phyloP scores from a whole-genome alignment of 305 asterid species.

The Petunia hybrid region DNA sequence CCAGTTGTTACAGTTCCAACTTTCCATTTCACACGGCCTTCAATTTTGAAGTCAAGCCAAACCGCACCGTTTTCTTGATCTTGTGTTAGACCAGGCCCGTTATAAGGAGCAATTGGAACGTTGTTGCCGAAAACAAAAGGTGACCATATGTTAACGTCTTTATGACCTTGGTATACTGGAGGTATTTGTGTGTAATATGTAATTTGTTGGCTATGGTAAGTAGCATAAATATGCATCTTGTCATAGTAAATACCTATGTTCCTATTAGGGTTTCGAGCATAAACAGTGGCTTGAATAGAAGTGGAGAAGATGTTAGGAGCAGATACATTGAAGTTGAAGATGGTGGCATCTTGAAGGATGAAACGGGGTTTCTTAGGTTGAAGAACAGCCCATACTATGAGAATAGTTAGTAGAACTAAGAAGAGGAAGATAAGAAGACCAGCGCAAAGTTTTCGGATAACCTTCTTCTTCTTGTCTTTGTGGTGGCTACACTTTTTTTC shows the following conservation, averaged over 20 bases:
- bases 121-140: slow-evolving; percentile 64
- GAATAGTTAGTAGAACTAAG: slow-evolving; percentile 56
- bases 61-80: slow-evolving; percentile 58
- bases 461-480: slow-evolving; percentile 39
- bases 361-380: slow-evolving; percentile 71
- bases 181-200: slow-evolving; percentile 63
- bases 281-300: slow-evolving; percentile 64
- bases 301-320: slow-evolving; percentile 72
- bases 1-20: slow-evolving; percentile 65
- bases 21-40: slow-evolving; percentile 69
- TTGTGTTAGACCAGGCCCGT: slow-evolving; percentile 55
- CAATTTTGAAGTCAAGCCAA: slow-evolving; percentile 47
- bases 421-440: slow-evolving; percentile 41
- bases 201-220: slow-evolving; percentile 69
- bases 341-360: slow-evolving; percentile 77
- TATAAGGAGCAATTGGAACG: slow-evolving; percentile 77
- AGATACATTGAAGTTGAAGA: slow-evolving; percentile 68
- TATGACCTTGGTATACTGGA: slow-evolving; percentile 69
- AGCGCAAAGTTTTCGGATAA: slow-evolving; percentile 44
- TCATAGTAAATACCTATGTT: slow-evolving; percentile 69
- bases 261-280: slow-evolving; percentile 63
- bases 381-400: slow-evolving; percentile 65
- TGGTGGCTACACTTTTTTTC: slow-evolving; percentile 63
- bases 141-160: slow-evolving; percentile 71
- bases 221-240: slow-evolving; percentile 52